Evolutionary conservation across 2,329 filamentous ascomycete species (phyloP).

Genomic region (Claviceps lovelessii): DNA sequence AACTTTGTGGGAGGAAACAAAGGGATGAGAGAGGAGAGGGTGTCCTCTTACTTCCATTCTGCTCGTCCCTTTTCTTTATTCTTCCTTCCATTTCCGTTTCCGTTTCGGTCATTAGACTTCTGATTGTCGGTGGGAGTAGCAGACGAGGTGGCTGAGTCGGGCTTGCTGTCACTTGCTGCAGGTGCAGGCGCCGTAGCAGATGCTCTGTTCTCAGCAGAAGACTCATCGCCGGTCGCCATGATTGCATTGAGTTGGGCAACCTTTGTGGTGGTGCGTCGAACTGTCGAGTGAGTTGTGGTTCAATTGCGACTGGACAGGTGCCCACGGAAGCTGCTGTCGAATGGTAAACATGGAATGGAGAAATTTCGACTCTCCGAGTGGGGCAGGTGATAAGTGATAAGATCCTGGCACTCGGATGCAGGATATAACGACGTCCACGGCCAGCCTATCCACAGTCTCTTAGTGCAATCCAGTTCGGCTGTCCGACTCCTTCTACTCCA

Average conservation of each 20-base stretch:
- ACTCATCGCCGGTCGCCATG: constrained; percentile 19
- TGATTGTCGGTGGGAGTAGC: not conserved
- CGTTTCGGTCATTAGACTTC: constrained; percentile 5
- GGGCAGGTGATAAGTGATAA: constrained; percentile 2
- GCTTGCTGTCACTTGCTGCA: constrained; percentile 1
- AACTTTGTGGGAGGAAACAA: not conserved
- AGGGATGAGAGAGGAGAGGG: too few species aligned
- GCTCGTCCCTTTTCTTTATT: constrained; percentile 17
- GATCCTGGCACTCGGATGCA: too few species aligned
- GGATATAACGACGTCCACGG: too few species aligned
- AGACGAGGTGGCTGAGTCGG: not conserved
- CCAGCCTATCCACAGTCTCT: too few species aligned
- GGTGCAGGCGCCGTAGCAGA: constrained; percentile 7
- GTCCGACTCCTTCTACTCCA: too few species aligned
- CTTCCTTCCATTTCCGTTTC: constrained; percentile 2
- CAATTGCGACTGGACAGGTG: not conserved
- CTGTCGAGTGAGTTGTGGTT: not conserved
- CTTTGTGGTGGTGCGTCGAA: not conserved
- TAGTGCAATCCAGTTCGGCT: too few species aligned
- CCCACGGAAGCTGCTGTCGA: not conserved
- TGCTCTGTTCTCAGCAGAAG: constrained; percentile 14
- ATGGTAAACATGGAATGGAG: not conserved
- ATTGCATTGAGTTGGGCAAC: constrained; percentile 13
- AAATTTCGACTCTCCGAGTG: constrained; percentile 1
- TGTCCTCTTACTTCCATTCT: constrained; percentile 8